Conservation (phyloP, 805 yeast genomes). For the Metschnikowia lachancei region DNA sequence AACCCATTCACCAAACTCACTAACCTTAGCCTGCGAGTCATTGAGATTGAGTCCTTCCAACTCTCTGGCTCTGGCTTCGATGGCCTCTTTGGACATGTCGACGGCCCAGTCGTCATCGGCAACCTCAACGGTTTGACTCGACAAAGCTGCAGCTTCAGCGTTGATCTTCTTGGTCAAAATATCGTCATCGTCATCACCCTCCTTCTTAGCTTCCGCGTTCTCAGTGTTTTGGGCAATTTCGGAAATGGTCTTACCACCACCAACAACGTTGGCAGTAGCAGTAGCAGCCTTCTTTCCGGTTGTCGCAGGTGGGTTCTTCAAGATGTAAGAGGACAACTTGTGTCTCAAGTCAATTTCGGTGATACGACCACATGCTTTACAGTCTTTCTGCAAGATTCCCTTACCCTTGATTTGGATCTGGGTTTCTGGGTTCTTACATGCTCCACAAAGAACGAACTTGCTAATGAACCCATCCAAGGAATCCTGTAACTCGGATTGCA, state of each 20-base stretch:
- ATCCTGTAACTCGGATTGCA: conserved; percentile 86
- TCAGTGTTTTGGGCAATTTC: conserved; percentile 64
- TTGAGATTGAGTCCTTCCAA: conserved; percentile 61
- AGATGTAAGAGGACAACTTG: conserved; percentile 79
- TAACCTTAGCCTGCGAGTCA: conserved; percentile 52
- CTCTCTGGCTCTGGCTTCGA: conserved; percentile 85
- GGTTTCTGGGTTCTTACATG: conserved; percentile 97
- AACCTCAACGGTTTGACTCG: conserved; percentile 52
- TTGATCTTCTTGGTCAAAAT: conserved; percentile 73
- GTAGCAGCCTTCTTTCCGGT: conserved; percentile 80
- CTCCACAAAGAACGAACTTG: conserved; percentile 89
- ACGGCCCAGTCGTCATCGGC: conserved; percentile 97
- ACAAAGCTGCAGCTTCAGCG: conserved; percentile 75
- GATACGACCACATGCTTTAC: conserved; percentile 97
- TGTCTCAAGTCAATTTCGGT: conserved; percentile 81
- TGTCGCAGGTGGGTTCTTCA: conserved; percentile 81
- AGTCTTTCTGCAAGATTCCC: conserved; percentile 79
- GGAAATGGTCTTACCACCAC: conserved; percentile 78
- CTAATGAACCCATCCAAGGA: conserved; percentile 89
- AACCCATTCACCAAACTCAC: conserved; percentile 89
- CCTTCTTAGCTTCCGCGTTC: conserved; percentile 36
- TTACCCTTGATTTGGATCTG: conserved; percentile 78
- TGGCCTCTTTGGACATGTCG: conserved; percentile 95
- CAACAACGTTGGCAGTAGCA: conserved; percentile 84
- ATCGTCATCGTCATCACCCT: conserved; percentile 58